Evolutionary conservation across 2,329 filamentous ascomycete species (phyloP).

Genomic region (Drechslerella coelobrocha): DNA sequence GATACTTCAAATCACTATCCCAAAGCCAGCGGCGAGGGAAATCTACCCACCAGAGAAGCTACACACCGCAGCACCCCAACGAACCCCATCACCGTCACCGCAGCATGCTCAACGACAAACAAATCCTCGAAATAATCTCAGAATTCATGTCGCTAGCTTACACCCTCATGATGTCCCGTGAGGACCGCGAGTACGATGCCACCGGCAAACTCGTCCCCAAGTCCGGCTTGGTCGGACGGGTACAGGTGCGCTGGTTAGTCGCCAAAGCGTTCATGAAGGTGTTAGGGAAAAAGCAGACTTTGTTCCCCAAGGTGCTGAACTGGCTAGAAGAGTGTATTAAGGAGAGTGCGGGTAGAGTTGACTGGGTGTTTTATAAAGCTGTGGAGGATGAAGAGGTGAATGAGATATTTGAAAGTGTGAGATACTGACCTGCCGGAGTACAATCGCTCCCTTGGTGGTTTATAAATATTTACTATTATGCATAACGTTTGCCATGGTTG

Average conservation of each 20-base stretch:
- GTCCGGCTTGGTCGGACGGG: constrained; percentile 34
- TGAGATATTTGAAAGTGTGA: constrained; percentile 37
- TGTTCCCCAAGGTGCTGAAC: constrained; percentile 68
- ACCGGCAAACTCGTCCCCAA: constrained; percentile 18
- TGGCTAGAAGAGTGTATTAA: constrained; percentile 69
- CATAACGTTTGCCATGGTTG: neutral
- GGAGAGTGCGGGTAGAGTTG: constrained; percentile 58
- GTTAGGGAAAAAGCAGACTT: constrained; percentile 73
- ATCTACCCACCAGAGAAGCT: no score
- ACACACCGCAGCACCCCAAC: neutral
- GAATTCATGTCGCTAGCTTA: constrained; percentile 53
- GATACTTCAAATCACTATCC: constrained; percentile 61
- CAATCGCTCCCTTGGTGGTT: neutral
- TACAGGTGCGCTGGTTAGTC: constrained; percentile 65
- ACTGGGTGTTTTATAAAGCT: constrained; percentile 57
- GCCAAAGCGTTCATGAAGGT: constrained; percentile 74
- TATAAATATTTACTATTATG: no score
- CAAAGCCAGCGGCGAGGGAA: constrained; percentile 64
- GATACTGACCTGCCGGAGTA: constrained; percentile 22
- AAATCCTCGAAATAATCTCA: constrained; percentile 54
- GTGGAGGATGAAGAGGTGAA: constrained; percentile 27
- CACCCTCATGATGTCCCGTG: constrained; percentile 29
- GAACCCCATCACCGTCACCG: constrained; percentile 1
- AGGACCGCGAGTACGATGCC: constrained; percentile 33
- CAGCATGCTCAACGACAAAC: constrained; percentile 15